A percentile compares a stretch with the other conserved stretches of the same genome.
Conservation (phyloP, 78 protist species). For the Bodo saltans region DNA sequence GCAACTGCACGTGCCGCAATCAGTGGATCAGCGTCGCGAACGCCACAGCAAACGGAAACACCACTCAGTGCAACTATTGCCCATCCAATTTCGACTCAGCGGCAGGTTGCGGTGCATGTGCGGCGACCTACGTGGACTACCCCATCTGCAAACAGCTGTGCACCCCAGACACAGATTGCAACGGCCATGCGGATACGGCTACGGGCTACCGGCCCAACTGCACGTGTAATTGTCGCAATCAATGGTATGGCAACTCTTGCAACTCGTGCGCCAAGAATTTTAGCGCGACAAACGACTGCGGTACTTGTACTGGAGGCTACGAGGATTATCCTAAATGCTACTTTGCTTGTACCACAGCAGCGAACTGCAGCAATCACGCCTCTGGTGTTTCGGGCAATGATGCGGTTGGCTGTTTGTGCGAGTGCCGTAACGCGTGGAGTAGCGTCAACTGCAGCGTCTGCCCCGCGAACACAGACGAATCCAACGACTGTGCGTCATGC, state of each 20-base stretch:
- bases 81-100: neutral
- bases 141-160: neutral
- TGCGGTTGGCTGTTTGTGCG: neutral
- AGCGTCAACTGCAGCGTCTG: neutral
- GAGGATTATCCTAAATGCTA: neutral
- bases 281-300: neutral
- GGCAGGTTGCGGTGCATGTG: neutral
- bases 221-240: neutral
- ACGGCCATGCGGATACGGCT: neutral
- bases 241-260: slow-evolving; percentile 13
- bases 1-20: neutral
- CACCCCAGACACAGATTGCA: neutral
- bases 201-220: neutral
- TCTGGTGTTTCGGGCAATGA: neutral
- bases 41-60: neutral
- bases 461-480: neutral
- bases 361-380: slow-evolving; percentile 21
- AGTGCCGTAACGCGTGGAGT: neutral
- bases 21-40: neutral
- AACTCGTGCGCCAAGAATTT: neutral
- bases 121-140: neutral
- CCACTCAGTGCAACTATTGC: neutral
- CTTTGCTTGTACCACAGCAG: neutral
- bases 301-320: neutral
- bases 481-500: neutral